Percentiles rank a stretch among this genome's conserved stretches.
phyloP scores from a whole-genome alignment of 148 eudicot species.

The Simmondsia chinensis region DNA sequence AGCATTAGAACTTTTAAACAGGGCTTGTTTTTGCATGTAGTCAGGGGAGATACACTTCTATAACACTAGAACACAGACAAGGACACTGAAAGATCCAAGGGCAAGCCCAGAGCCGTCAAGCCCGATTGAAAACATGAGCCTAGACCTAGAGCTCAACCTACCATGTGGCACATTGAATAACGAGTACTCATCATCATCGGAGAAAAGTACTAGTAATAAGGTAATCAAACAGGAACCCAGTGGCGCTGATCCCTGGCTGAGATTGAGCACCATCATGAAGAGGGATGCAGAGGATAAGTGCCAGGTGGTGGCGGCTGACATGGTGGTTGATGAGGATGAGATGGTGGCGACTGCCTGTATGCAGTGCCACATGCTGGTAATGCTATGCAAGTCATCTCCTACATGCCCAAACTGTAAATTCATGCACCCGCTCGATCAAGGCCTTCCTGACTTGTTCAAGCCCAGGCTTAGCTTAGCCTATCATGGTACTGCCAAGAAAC shows the following conservation, averaged over 20 bases:
- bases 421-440: conserved; percentile 58
- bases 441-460: conserved; percentile 27
- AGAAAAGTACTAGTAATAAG: conserved; percentile 1
- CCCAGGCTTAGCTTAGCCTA: conserved; percentile 51
- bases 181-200: conserved; percentile 8
- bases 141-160: conserved; percentile 81
- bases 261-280: conserved; percentile 2
- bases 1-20: background rate
- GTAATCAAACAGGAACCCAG: conserved; percentile 8
- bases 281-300: background rate
- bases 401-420: conserved; percentile 91
- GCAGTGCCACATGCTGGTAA: conserved; percentile 86
- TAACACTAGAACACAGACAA: conserved; percentile 70
- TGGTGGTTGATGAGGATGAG: conserved; percentile 23
- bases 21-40: conserved; percentile 17
- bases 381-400: conserved; percentile 80
- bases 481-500: too few species aligned
- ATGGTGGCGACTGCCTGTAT: conserved; percentile 81
- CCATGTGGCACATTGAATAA: conserved; percentile 45
- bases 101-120: conserved; percentile 29
- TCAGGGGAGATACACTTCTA: conserved; percentile 71
- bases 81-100: conserved; percentile 62
- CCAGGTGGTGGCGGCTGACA: background rate
- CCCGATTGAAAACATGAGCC: conserved; percentile 50
- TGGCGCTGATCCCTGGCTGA: conserved; percentile 2